Percentiles rank a stretch among this genome's conserved stretches.
phyloP scores from a whole-genome alignment of 2,329 filamentous ascomycete species.

The Amphichorda felina region DNA sequence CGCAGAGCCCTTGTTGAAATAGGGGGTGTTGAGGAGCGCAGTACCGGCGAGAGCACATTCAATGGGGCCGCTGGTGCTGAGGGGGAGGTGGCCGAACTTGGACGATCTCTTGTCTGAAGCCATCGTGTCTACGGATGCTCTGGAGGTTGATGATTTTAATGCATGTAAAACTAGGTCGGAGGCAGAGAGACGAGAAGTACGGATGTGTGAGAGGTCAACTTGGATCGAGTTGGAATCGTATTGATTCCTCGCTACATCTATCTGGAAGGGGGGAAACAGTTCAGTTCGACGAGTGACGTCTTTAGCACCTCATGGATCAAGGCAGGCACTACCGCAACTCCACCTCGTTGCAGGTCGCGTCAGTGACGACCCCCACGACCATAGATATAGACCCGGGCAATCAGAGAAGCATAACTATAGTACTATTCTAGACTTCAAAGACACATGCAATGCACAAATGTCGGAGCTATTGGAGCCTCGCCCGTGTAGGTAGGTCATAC shows the following conservation, averaged over 20 bases:
- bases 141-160: not conserved
- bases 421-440: too few relatives aligned
- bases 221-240: too few relatives aligned
- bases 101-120: constrained; percentile 5
- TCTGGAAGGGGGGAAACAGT: too few relatives aligned
- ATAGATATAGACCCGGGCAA: too few relatives aligned
- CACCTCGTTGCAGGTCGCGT: too few relatives aligned
- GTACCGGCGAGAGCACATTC: constrained; percentile 22
- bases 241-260: too few relatives aligned
- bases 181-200: too few relatives aligned
- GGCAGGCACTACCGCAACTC: too few relatives aligned
- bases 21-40: constrained; percentile 21
- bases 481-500: constrained; percentile 23
- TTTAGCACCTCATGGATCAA: not conserved
- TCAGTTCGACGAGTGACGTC: too few relatives aligned
- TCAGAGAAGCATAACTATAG: too few relatives aligned
- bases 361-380: too few relatives aligned
- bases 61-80: constrained; percentile 22
- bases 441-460: constrained; percentile 15
- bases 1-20: constrained; percentile 71
- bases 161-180: not conserved
- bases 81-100: constrained; percentile 17
- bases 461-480: constrained; percentile 40
- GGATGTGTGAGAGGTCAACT: too few relatives aligned
- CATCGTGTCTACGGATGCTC: not conserved